A percentile compares a stretch with the other conserved stretches of the same genome.
phyloP scores from a whole-genome alignment of 257 asterid genomes.

The Phtheirospermum japonicum region DNA sequence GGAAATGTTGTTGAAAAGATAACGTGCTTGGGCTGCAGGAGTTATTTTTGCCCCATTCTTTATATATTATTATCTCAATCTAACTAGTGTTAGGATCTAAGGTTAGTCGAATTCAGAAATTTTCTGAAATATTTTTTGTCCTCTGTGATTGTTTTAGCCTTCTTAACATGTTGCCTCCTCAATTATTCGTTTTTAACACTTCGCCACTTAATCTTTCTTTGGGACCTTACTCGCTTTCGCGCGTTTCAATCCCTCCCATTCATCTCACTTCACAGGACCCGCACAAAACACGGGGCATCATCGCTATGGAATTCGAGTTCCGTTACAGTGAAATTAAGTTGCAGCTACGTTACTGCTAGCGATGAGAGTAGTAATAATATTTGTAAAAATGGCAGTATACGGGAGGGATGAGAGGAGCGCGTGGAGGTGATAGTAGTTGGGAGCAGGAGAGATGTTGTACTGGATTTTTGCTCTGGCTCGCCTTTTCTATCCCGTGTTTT shows the following conservation, averaged over 20 bases:
- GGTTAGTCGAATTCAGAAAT: no score
- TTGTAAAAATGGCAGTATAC: slow-evolving; percentile 14
- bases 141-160: no score
- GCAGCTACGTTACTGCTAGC: slow-evolving; percentile 16
- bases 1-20: no score
- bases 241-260: slow-evolving; percentile 25
- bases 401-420: slow-evolving; percentile 44
- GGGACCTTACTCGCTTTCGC: slow-evolving; percentile 22
- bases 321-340: slow-evolving; percentile 24
- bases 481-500: no score
- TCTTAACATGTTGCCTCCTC: no score
- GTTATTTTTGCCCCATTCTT: neutral
- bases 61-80: no score
- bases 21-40: neutral
- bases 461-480: no score
- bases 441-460: slow-evolving; percentile 70
- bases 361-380: slow-evolving; percentile 10
- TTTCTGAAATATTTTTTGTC: no score
- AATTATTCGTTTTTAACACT: no score
- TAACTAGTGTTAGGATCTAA: no score
- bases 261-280: slow-evolving; percentile 25
- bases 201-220: no score
- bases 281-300: neutral
- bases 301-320: slow-evolving; percentile 30
- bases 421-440: slow-evolving; percentile 81